Evolutionary conservation across 768 basidiomycete genomes (phyloP).

Genomic region (Auriculariales sp.): DNA sequence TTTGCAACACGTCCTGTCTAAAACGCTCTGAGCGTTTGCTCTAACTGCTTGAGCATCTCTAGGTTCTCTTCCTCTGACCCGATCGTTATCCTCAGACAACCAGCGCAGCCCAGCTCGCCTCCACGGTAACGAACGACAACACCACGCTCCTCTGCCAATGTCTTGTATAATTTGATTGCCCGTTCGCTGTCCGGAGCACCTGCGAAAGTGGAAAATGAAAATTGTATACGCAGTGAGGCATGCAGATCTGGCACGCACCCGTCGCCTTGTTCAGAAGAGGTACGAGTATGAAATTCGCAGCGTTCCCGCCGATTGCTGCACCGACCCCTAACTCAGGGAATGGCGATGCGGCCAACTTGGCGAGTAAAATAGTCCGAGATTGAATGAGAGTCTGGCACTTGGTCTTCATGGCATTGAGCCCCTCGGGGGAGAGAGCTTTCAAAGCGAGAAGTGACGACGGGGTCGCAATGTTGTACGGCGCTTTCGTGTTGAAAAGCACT

Average conservation of each 20-base stretch:
- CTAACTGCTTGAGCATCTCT: constrained; percentile 39
- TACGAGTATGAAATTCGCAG: constrained; percentile 84
- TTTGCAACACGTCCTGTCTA: constrained; percentile 5
- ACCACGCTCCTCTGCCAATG: constrained; percentile 69
- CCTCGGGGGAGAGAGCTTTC: constrained; percentile 55
- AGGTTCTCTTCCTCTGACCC: constrained; percentile 73
- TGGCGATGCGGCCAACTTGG: constrained; percentile 30
- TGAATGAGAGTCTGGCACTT: constrained; percentile 45
- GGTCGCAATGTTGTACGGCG: constrained; percentile 91
- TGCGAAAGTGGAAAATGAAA: background rate
- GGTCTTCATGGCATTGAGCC: constrained; percentile 45
- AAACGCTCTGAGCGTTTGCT: constrained; percentile 27
- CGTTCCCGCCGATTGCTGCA: constrained; percentile 55
- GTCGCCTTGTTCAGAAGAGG: constrained; percentile 45
- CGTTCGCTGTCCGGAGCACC: constrained; percentile 18
- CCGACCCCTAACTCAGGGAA: constrained; percentile 40
- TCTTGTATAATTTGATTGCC: constrained; percentile 47
- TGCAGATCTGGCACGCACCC: constrained; percentile 28
- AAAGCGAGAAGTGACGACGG: constrained; percentile 76
- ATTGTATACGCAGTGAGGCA: background rate
- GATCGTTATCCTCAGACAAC: constrained; percentile 79
- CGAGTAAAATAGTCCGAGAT: constrained; percentile 43
- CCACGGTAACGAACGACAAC: constrained; percentile 90
- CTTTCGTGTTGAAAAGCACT: constrained; percentile 87
- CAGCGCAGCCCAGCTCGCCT: constrained; percentile 69